Evolutionary conservation across 495 filamentous ascomycete species (phyloP), one percentile per base, ranked within the genome.

Genomic region (Aspergillus diversus): DNA sequence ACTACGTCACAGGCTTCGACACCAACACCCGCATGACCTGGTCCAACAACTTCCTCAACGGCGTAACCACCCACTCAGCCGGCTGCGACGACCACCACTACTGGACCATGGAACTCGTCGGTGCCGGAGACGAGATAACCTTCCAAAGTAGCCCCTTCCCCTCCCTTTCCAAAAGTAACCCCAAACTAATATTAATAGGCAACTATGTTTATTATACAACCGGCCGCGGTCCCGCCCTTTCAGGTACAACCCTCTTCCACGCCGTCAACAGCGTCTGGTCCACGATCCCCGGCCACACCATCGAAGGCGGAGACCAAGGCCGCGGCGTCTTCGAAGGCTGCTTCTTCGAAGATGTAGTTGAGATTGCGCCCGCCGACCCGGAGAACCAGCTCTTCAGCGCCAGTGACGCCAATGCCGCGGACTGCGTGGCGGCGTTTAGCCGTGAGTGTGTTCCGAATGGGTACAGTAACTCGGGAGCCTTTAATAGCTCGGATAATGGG

Each of bases 381-480:
- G 46, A 16, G 15, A 21, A 21, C 7, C 46, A 49, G 15, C 15
- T 49, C 15, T 49, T 49, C 46, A 49, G 46, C 16, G 15, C 46
- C 15, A 21, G 17, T 49, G 15, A n/a, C 8, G 54, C 32, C 9
- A 42, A 57, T 17, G 33, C 17, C 34, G 34, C 4, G 13, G 5
- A 8, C 15, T 57, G 54, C 15, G 33, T 21, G 33, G 12, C 54
- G 3, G 11, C 33, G 15, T 42, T 57, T 11, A 33, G 54, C 12
- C 33, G 54, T 15, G 1, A 13, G 15, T 57, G 54, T 16, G 13
- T 9, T 2, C 33, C 54, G 16, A 57, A 57, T 42, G 34, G 33
- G 16, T 57, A 57, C 15, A 57, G 33, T 27, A 21, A 21, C 17
- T 57, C 54, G 12, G 54, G 54, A 5, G 54, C 54, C 34, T 57